Evolutionary conservation across 1,284 basidiomycete genomes (phyloP).

Genomic region (Irpex sp.): DNA sequence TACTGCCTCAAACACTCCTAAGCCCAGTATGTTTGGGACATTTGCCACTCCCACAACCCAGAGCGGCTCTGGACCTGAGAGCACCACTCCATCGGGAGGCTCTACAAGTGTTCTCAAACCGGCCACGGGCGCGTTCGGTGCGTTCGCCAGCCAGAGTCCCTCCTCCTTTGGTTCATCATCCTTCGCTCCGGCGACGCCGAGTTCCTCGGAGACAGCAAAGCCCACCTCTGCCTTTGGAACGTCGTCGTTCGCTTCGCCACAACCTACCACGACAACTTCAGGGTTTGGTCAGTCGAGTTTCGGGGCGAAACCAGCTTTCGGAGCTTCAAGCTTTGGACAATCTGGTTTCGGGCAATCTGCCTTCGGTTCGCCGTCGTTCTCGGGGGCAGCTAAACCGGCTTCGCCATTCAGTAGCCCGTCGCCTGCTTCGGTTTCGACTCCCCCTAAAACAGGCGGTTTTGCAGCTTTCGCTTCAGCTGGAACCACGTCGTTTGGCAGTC

Average conservation of each 20-base stretch:
- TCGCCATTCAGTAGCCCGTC: not conserved
- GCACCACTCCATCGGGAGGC: slow-evolving; percentile 31
- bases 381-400: slow-evolving; percentile 8
- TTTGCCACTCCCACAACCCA: not conserved
- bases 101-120: not conserved
- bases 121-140: slow-evolving; percentile 13
- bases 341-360: slow-evolving; percentile 32
- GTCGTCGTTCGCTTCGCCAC: slow-evolving; percentile 20
- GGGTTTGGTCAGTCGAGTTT: slow-evolving; percentile 19
- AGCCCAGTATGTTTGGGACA: not conserved
- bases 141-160: slow-evolving; percentile 11
- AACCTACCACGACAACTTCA: slow-evolving; percentile 16
- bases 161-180: slow-evolving; percentile 5
- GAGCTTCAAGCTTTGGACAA: slow-evolving; percentile 27
- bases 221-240: slow-evolving; percentile 24
- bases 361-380: slow-evolving; percentile 29
- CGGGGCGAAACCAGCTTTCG: slow-evolving; percentile 10
- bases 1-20: slow-evolving; percentile 10
- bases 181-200: slow-evolving; percentile 14
- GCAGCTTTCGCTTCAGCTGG: slow-evolving; percentile 28
- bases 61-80: slow-evolving; percentile 14
- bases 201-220: slow-evolving; percentile 12
- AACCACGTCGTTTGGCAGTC: slow-evolving; percentile 25
- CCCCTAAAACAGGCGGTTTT: slow-evolving; percentile 19
- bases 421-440: slow-evolving; percentile 17